phyloP scores from a whole-genome alignment of 108 stramenopile genomes.

The Skeletonema grethae region DNA sequence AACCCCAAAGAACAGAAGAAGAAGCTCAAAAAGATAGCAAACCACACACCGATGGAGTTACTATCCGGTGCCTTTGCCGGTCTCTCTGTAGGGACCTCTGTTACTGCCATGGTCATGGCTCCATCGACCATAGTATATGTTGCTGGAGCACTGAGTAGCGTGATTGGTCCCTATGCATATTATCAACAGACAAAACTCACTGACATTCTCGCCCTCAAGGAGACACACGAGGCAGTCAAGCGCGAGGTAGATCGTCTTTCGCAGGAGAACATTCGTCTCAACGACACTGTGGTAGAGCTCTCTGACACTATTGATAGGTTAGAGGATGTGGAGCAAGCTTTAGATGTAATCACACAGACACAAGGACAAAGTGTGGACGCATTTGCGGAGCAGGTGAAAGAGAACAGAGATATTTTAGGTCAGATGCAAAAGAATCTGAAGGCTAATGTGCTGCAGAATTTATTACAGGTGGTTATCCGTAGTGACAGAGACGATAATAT shows the following conservation, averaged over 20 bases:
- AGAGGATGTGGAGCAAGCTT: conserved; percentile 41
- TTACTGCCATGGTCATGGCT: conserved; percentile 66
- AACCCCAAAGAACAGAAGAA: background rate
- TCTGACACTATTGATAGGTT: conserved; percentile 45
- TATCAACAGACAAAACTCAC: conserved; percentile 80
- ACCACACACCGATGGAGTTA: conserved; percentile 64
- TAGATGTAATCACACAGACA: conserved; percentile 47
- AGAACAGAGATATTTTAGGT: conserved; percentile 60
- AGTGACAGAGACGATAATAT: conserved; percentile 64
- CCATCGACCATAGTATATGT: conserved; percentile 44
- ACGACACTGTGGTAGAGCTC: conserved; percentile 61
- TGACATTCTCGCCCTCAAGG: conserved; percentile 66
- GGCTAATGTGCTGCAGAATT: conserved; percentile 69
- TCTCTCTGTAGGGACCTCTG: conserved; percentile 48
- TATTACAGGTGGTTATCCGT: conserved; percentile 65
- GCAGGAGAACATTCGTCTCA: conserved; percentile 56
- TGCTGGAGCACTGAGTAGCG: conserved; percentile 58
- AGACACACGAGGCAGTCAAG: conserved; percentile 58
- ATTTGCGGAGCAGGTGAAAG: conserved; percentile 56
- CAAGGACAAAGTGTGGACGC: conserved; percentile 48
- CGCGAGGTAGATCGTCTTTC: conserved; percentile 62
- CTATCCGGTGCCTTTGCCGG: conserved; percentile 51
- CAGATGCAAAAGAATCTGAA: conserved; percentile 64
- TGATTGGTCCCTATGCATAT: conserved; percentile 69
- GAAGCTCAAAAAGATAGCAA: conserved; percentile 56